Conservation (phyloP, 352 stramenopile species). For the Albugo candida region DNA sequence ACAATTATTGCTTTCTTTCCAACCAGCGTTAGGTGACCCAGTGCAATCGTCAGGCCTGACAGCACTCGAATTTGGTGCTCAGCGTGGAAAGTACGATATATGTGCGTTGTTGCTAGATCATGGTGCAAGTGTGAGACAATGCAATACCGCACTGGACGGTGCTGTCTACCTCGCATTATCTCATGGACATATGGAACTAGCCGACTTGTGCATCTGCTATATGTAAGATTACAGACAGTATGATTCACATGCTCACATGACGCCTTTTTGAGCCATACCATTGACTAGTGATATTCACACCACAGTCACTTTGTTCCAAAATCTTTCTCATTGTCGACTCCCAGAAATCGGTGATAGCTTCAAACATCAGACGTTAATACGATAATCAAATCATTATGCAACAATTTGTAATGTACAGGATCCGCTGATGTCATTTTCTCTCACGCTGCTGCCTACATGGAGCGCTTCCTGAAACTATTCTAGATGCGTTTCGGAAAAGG, state of each 20-base stretch:
- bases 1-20: constrained; percentile 16
- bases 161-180: constrained; percentile 12
- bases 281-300: neutral
- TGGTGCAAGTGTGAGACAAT: too few species aligned
- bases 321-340: neutral
- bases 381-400: neutral
- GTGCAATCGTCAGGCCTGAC: constrained; percentile 30
- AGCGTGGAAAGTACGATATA: constrained; percentile 24
- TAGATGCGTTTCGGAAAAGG: too few species aligned
- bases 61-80: constrained; percentile 30
- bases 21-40: constrained; percentile 16
- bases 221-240: too few species aligned
- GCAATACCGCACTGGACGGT: constrained; percentile 13
- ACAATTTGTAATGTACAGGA: too few species aligned
- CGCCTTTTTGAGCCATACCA: constrained; percentile 1
- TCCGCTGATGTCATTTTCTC: too few species aligned
- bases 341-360: neutral
- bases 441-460: too few species aligned
- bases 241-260: too few species aligned
- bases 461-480: too few species aligned
- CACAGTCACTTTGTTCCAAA: too few species aligned
- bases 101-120: constrained; percentile 23
- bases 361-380: neutral
- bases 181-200: constrained; percentile 14
- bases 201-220: constrained; percentile 10